These are phyloP conservation scores for Candida dubliniensis DNA, from an alignment of 1,139 yeast genomes.

Conservation along the genomic window DNA sequence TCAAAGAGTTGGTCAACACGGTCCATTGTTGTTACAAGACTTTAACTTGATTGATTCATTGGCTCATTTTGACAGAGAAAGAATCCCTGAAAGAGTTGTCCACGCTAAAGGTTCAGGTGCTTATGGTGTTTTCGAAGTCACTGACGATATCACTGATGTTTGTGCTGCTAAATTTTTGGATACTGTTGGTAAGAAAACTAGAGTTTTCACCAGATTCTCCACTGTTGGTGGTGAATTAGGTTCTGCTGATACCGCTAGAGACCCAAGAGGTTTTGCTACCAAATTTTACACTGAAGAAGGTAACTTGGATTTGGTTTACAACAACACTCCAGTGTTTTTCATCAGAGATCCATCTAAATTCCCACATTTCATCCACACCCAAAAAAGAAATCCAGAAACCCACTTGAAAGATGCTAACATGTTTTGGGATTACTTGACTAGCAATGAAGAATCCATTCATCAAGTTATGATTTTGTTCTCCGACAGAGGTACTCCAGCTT, in stretches of 20 bases:
- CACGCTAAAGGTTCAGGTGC: conserved; percentile 93
- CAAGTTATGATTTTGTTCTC: conserved; percentile 63
- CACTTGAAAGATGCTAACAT: conserved; percentile 74
- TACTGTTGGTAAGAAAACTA: conserved; percentile 74
- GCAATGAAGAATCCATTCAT: conserved; percentile 64
- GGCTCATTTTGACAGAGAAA: conserved; percentile 84
- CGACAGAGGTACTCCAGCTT: conserved; percentile 69
- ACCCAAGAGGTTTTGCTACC: conserved; percentile 84
- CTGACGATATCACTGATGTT: conserved; percentile 78
- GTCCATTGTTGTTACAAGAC: conserved; percentile 78
- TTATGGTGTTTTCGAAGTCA: conserved; percentile 74
- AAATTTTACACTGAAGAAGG: conserved; percentile 89
- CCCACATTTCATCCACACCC: conserved; percentile 87
- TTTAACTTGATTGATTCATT: conserved; percentile 73
- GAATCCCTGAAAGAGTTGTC: conserved; percentile 87
- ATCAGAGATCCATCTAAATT: conserved; percentile 85
- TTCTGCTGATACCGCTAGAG: conserved; percentile 83
- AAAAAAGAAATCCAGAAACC: conserved; percentile 78
- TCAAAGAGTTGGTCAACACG: conserved; percentile 70
- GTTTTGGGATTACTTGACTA: conserved; percentile 69
- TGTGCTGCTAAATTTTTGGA: conserved; percentile 70
- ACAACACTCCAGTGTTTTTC: conserved; percentile 88
- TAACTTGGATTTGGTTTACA: conserved; percentile 82
- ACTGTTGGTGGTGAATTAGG: conserved; percentile 90
- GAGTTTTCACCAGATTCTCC: conserved; percentile 73